Evolutionary conservation across 768 basidiomycete genomes (phyloP).

Genomic region (Serendipita indica): DNA sequence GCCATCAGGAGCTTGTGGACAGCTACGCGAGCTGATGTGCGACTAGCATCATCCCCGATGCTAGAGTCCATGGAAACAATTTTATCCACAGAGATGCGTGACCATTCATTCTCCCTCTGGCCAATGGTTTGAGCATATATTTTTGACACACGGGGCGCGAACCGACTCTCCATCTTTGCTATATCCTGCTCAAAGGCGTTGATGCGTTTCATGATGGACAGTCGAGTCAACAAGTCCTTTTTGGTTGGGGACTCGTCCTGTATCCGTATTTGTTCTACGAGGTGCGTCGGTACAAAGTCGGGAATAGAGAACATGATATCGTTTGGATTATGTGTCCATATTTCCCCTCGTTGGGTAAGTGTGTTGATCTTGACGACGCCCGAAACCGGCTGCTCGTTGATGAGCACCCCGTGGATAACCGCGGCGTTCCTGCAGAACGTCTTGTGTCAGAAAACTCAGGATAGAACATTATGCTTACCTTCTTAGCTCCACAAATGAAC

Average conservation of each 20-base stretch:
- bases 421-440: constrained; percentile 13
- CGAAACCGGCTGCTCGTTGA: constrained; percentile 1
- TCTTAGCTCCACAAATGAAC: constrained; percentile 15
- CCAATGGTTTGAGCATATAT: constrained; percentile 35
- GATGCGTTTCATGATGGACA: constrained; percentile 46
- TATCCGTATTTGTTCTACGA: constrained; percentile 36
- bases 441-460: neutral
- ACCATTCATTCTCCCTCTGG: constrained; percentile 37
- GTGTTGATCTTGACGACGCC: constrained; percentile 16
- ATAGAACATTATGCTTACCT: constrained; percentile 10
- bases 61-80: constrained; percentile 33
- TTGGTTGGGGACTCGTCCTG: constrained; percentile 20
- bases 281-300: constrained; percentile 32
- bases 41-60: constrained; percentile 22
- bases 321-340: constrained; percentile 32
- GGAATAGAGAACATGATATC: constrained; percentile 53
- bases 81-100: constrained; percentile 37
- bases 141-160: constrained; percentile 21
- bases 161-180: constrained; percentile 27
- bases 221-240: constrained; percentile 40
- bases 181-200: constrained; percentile 36
- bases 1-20: constrained; percentile 54
- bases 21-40: constrained; percentile 32
- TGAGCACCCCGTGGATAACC: constrained; percentile 12
- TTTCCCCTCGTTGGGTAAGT: constrained; percentile 32